These are phyloP conservation scores for Dactylellina leptospora DNA, from an alignment of 2,329 filamentous ascomycete genomes.

Conservation along the genomic window DNA sequence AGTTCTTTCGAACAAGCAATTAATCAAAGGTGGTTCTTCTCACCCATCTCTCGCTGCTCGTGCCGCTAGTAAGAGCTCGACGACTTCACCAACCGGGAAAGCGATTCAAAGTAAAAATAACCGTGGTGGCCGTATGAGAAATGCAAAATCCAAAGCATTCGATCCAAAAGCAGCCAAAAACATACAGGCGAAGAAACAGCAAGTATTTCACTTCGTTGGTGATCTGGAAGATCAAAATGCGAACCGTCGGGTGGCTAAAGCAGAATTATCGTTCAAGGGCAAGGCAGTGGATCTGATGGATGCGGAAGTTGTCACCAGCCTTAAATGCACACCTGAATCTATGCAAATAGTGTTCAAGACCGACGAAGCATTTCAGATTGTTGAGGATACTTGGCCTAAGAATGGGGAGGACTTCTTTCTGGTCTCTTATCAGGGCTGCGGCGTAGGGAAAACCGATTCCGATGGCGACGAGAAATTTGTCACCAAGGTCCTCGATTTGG, in stretches of 20 bases:
- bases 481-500: conserved; percentile 17
- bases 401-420: conserved; percentile 18
- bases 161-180: conserved; percentile 16
- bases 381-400: conserved; percentile 23
- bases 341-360: conserved; percentile 15
- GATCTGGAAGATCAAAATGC: conserved; percentile 5
- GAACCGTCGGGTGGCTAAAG: conserved; percentile 13
- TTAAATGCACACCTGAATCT: conserved; percentile 7
- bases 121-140: conserved; percentile 11
- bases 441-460: not conserved
- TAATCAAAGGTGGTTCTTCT: too few species aligned
- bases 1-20: too few species aligned
- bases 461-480: conserved; percentile 24
- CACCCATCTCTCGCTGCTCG: not conserved
- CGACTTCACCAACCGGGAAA: conserved; percentile 1
- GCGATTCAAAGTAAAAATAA: conserved; percentile 5
- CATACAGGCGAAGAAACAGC: conserved; percentile 13
- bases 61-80: not conserved
- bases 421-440: conserved; percentile 14
- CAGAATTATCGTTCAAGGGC: conserved; percentile 16
- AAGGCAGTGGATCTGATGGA: conserved; percentile 19
- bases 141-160: conserved; percentile 15
- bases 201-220: conserved; percentile 18
- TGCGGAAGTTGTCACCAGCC: conserved; percentile 10
- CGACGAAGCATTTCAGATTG: conserved; percentile 14